Percentiles rank a stretch among this genome's conserved stretches.
Evolutionary conservation across 805 yeast genomes (phyloP).

Genomic region (Hanseniaspora lachancei): DNA sequence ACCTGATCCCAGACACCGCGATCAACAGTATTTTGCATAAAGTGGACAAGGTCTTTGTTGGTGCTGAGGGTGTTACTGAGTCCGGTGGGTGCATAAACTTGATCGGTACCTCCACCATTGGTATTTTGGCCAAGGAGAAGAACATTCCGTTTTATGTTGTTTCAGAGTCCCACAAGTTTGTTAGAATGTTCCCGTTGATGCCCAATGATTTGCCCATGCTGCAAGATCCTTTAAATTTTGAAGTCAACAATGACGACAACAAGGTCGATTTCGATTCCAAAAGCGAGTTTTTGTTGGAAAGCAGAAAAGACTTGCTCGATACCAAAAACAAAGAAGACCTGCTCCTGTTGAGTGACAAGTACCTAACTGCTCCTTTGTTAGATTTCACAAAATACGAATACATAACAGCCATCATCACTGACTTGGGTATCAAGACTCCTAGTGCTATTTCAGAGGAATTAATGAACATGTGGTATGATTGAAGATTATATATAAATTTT

Average conservation of each 20-base stretch:
- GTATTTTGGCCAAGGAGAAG: slow-evolving; percentile 78
- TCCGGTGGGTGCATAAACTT: slow-evolving; percentile 95
- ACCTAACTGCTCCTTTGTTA: slow-evolving; percentile 40
- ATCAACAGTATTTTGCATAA: slow-evolving; percentile 86
- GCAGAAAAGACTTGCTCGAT: slow-evolving; percentile 18
- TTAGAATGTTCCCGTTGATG: slow-evolving; percentile 85
- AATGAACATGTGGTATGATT: slow-evolving; percentile 96
- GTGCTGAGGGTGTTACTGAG: slow-evolving; percentile 99
- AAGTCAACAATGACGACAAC: slow-evolving; percentile 14
- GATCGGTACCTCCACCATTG: slow-evolving; percentile 88
- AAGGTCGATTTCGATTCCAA: slow-evolving; percentile 7
- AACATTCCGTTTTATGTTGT: slow-evolving; percentile 90
- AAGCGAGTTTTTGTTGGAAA: slow-evolving; percentile 12
- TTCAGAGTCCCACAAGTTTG: slow-evolving; percentile 91
- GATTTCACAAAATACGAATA: slow-evolving; percentile 95
- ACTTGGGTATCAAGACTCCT: slow-evolving; percentile 91
- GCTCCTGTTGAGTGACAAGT: slow-evolving; percentile 22
- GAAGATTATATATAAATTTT: slow-evolving; percentile 6
- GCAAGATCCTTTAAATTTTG: slow-evolving; percentile 36
- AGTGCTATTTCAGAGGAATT: slow-evolving; percentile 97
- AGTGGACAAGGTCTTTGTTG: slow-evolving; percentile 86
- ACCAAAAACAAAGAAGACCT: slow-evolving; percentile 6
- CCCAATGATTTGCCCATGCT: slow-evolving; percentile 77
- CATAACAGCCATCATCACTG: slow-evolving; percentile 90
- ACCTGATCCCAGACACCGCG: slow-evolving; percentile 79